These are phyloP conservation scores for Ephemerocybe angulata DNA, from an alignment of 768 basidiomycete species.

Conservation along the genomic window DNA sequence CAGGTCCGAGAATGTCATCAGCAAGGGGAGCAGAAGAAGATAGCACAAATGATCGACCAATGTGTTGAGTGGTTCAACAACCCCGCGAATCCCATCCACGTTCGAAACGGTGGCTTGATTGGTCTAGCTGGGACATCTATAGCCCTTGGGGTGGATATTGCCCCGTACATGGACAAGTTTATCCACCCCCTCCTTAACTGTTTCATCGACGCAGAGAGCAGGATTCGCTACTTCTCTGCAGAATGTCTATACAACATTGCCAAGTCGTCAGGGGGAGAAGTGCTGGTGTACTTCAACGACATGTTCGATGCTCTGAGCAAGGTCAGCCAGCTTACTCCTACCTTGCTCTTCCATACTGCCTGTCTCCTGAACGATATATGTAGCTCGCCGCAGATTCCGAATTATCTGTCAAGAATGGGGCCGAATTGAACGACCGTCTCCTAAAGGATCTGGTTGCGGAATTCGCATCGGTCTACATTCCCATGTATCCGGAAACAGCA, in stretches of 20 bases:
- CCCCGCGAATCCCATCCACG: slow-evolving; percentile 75
- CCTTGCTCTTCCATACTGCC: slow-evolving; percentile 1
- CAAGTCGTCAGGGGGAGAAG: slow-evolving; percentile 95
- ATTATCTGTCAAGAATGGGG: slow-evolving; percentile 95
- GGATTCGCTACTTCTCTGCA: slow-evolving; percentile 95
- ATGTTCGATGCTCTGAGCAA: slow-evolving; percentile 98
- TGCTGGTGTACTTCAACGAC: slow-evolving; percentile 95
- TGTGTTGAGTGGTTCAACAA: slow-evolving; percentile 92
- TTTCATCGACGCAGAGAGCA: slow-evolving; percentile 91
- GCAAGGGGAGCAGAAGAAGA: slow-evolving; percentile 76
- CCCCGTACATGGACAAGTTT: slow-evolving; percentile 93
- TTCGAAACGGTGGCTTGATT: slow-evolving; percentile 92
- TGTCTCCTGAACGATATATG: slow-evolving; percentile 8
- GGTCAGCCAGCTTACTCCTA: slow-evolving; percentile 43
- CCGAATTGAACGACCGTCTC: slow-evolving; percentile 93
- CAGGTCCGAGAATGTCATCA: slow-evolving; percentile 85
- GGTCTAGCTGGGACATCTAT: slow-evolving; percentile 97
- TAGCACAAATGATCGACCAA: slow-evolving; percentile 87
- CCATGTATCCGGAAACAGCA: slow-evolving; percentile 79
- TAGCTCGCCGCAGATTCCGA: slow-evolving; percentile 97
- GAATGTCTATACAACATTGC: slow-evolving; percentile 98
- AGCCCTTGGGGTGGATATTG: slow-evolving; percentile 88
- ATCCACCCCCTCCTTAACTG: slow-evolving; percentile 84
- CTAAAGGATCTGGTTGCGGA: slow-evolving; percentile 98
- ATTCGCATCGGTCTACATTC: slow-evolving; percentile 91